These are phyloP conservation scores for Puccinia coronata DNA, from an alignment of 1,284 basidiomycete species.

Conservation along the genomic window DNA sequence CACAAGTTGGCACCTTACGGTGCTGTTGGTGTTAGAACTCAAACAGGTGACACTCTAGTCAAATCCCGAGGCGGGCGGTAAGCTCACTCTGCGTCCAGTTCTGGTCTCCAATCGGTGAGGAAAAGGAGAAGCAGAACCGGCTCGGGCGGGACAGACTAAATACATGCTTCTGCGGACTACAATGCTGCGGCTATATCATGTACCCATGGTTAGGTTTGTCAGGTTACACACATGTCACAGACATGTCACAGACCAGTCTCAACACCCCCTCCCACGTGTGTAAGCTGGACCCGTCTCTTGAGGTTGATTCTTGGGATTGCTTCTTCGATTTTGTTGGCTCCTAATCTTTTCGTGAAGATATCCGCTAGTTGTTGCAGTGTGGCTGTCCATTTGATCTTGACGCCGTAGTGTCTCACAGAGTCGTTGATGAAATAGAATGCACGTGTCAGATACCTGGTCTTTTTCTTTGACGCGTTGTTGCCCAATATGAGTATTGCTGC, in stretches of 20 bases:
- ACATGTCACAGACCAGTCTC: no score
- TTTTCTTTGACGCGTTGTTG: constrained; percentile 8
- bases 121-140: no score
- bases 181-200: no score
- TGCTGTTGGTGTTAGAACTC: no score
- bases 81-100: no score
- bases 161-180: no score
- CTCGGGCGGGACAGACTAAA: no score
- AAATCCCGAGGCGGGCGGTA: no score
- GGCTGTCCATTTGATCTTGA: background rate
- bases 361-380: background rate
- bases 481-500: background rate
- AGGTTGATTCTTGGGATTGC: background rate
- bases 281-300: background rate
- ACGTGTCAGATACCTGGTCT: background rate
- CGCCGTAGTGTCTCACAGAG: background rate
- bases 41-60: no score
- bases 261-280: background rate
- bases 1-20: no score
- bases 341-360: background rate
- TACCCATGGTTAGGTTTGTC: constrained; percentile 7
- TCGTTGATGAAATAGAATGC: constrained; percentile 18
- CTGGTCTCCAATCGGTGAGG: no score
- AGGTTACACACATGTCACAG: no score
- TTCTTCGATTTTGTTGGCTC: background rate